Conservation (phyloP, 331 rosid species). For the Acacia concinna region DNA sequence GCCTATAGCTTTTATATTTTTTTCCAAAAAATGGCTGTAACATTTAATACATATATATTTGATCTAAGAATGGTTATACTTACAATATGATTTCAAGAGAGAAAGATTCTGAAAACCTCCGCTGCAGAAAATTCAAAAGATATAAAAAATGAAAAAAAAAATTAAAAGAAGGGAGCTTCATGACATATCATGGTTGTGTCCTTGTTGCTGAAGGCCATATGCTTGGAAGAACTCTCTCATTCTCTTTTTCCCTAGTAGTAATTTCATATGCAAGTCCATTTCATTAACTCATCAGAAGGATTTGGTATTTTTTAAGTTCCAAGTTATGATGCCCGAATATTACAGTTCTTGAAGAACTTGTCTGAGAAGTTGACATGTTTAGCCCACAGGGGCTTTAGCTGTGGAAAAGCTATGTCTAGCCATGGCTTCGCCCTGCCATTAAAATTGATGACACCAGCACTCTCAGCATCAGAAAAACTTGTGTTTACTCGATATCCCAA, state of each 20-base stretch:
- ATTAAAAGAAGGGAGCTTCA: conserved; percentile 36
- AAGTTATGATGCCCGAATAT: conserved; percentile 65
- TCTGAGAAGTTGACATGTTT: conserved; percentile 84
- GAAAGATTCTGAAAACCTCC: conserved; percentile 42
- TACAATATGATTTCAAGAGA: conserved; percentile 45
- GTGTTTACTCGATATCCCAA: conserved; percentile 94
- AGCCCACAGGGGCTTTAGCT: conserved; percentile 74
- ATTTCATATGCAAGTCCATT: conserved; percentile 34
- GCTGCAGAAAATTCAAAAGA: conserved; percentile 36
- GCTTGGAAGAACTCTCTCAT: conserved; percentile 48
- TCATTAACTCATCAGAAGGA: conserved; percentile 39
- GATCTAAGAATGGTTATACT: conserved; percentile 41
- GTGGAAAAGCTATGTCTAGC: conserved; percentile 95
- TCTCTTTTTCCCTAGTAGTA: conserved; percentile 36
- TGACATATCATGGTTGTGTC: conserved; percentile 41
- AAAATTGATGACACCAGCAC: conserved; percentile 86
- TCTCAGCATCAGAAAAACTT: conserved; percentile 63
- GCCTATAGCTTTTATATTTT: conserved; percentile 28
- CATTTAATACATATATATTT: background rate
- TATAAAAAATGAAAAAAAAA: conserved; percentile 21
- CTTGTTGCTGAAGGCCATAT: conserved; percentile 36
- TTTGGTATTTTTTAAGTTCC: conserved; percentile 33
- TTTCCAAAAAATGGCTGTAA: background rate
- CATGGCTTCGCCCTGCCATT: conserved; percentile 99
- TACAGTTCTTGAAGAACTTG: conserved; percentile 86